phyloP scores from a whole-genome alignment of 805 yeast species.

The Starmera amethionina region DNA sequence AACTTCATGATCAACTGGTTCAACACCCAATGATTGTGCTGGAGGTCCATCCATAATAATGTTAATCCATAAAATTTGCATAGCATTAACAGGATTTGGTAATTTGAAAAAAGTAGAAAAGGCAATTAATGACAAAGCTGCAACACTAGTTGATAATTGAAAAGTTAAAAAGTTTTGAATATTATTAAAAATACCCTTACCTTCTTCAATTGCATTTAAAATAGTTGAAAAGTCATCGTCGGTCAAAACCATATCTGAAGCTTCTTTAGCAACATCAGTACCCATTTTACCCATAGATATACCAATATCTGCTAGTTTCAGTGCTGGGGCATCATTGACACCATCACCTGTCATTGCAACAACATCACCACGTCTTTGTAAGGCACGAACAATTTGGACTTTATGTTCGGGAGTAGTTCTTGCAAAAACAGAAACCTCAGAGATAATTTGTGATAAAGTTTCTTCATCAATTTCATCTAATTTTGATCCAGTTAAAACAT shows the following conservation, averaged over 20 bases:
- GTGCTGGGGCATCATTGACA: conserved; percentile 97
- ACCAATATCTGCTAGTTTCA: conserved; percentile 92
- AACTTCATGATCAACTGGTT: conserved; percentile 92
- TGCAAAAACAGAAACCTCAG: conserved; percentile 82
- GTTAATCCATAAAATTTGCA: conserved; percentile 97
- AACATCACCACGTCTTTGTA: conserved; percentile 84
- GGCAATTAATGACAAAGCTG: conserved; percentile 86
- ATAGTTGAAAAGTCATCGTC: conserved; percentile 96
- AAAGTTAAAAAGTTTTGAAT: conserved; percentile 92
- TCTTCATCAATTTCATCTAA: conserved; percentile 67
- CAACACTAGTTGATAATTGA: conserved; percentile 92
- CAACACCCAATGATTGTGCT: conserved; percentile 95
- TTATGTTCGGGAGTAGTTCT: conserved; percentile 95
- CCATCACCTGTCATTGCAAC: conserved; percentile 99
- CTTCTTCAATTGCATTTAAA: conserved; percentile 89
- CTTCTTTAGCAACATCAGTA: conserved; percentile 97
- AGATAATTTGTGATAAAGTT: conserved; percentile 64
- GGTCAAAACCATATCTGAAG: conserved; percentile 94
- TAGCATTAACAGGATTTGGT: conserved; percentile 93
- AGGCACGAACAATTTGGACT: conserved; percentile 78
- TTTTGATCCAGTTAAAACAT: conserved; percentile 80
- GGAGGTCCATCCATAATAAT: conserved; percentile 99
- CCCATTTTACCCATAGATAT: conserved; percentile 91
- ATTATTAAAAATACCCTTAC: conserved; percentile 93
- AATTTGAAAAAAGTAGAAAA: conserved; percentile 77